Conservation (phyloP, 306 rosid species). For the Acacia acuminata region DNA sequence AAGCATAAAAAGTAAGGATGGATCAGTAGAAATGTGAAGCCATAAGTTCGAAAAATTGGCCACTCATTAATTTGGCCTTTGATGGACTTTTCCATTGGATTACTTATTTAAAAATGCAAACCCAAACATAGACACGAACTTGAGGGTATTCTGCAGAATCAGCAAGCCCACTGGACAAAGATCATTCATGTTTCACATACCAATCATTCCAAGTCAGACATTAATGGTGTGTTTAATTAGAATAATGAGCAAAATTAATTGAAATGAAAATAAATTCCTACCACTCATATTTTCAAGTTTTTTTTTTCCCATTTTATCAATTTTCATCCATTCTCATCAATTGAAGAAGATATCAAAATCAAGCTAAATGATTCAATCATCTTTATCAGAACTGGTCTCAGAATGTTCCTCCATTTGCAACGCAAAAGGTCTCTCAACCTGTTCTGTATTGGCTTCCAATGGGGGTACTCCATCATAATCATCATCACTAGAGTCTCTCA, state of each 20-base stretch:
- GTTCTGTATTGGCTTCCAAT: constrained; percentile 77
- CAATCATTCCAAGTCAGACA: neutral
- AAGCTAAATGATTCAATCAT: constrained; percentile 40
- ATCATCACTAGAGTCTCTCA: constrained; percentile 37
- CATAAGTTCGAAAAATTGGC: too few relatives aligned
- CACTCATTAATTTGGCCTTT: too few relatives aligned
- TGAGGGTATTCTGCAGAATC: neutral
- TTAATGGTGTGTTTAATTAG: neutral
- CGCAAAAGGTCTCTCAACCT: constrained; percentile 69
- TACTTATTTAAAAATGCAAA: too few relatives aligned
- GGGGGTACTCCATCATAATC: constrained; percentile 78
- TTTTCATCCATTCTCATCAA: neutral
- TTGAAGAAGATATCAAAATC: neutral
- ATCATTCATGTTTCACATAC: neutral
- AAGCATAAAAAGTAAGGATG: too few relatives aligned
- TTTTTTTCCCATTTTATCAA: neutral
- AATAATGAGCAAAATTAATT: neutral
- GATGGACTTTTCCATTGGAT: too few relatives aligned
- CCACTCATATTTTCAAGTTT: neutral
- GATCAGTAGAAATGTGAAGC: too few relatives aligned
- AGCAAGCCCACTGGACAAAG: neutral
- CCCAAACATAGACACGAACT: neutral
- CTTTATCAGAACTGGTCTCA: constrained; percentile 53
- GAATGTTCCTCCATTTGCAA: constrained; percentile 50
- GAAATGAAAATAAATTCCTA: neutral